phyloP scores from a whole-genome alignment of 192 early-diverging fungal genomes.

The Endogone sp. region DNA sequence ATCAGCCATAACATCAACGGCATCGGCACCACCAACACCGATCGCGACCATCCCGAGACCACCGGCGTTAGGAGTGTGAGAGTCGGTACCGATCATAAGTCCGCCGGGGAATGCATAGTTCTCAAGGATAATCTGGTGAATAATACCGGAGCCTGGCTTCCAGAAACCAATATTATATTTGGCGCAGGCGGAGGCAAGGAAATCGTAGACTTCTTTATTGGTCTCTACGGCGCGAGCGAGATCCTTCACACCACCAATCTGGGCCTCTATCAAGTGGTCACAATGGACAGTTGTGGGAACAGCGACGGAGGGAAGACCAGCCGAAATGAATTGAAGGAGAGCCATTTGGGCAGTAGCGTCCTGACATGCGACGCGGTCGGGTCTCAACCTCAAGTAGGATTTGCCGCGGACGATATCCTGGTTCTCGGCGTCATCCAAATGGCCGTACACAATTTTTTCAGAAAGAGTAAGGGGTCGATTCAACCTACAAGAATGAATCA shows the following conservation, averaged over 20 bases:
- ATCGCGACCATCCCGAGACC: slow-evolving; percentile 95
- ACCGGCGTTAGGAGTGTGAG: slow-evolving; percentile 97
- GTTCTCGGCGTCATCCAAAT: slow-evolving; percentile 92
- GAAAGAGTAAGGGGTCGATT: slow-evolving; percentile 88
- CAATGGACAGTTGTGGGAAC: slow-evolving; percentile 95
- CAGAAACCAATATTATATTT: slow-evolving; percentile 98
- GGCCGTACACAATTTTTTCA: slow-evolving; percentile 98
- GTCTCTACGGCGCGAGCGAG: slow-evolving; percentile 77
- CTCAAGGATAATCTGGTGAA: slow-evolving; percentile 97
- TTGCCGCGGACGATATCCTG: slow-evolving; percentile 92
- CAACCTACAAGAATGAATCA: slow-evolving; percentile 55
- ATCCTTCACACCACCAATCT: slow-evolving; percentile 79
- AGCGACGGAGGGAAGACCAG: slow-evolving; percentile 78
- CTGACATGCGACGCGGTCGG: slow-evolving; percentile 98
- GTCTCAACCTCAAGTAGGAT: slow-evolving; percentile 93
- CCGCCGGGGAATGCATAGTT: slow-evolving; percentile 97
- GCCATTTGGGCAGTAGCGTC: slow-evolving; percentile 99
- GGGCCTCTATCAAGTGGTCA: slow-evolving; percentile 96
- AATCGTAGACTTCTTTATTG: slow-evolving; percentile 94
- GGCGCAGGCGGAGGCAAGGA: slow-evolving; percentile 75
- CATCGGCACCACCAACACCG: slow-evolving; percentile 97
- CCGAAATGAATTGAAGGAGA: slow-evolving; percentile 96
- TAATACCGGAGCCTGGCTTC: slow-evolving; percentile 91
- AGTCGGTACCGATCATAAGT: slow-evolving; percentile 97
- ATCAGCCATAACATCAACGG: slow-evolving; percentile 98